These are phyloP conservation scores for Phytophthora ramorum DNA, from an alignment of 352 stramenopile species.

Conservation along the genomic window DNA sequence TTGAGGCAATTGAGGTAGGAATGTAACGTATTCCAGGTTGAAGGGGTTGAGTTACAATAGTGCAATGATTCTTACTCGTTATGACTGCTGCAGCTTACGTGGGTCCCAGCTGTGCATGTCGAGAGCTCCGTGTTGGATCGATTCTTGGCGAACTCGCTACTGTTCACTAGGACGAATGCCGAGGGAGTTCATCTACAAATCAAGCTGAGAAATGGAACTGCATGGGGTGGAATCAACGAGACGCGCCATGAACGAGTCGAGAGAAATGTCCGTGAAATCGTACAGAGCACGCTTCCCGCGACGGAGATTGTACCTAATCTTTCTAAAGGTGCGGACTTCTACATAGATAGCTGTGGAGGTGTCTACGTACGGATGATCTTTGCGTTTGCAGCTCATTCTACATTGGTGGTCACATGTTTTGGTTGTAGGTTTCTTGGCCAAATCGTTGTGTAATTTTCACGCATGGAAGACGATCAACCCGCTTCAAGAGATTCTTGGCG, in stretches of 20 bases:
- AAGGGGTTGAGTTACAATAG: neutral
- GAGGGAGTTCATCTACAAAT: constrained; percentile 54
- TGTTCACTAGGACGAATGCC: constrained; percentile 27
- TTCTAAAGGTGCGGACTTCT: constrained; percentile 23
- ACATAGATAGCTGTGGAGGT: constrained; percentile 4
- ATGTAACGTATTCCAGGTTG: neutral
- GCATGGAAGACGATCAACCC: constrained; percentile 33
- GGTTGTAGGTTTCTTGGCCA: constrained; percentile 48
- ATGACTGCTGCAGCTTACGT: constrained; percentile 39
- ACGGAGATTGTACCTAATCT: constrained; percentile 26
- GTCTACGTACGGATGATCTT: constrained; percentile 6
- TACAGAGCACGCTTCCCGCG: constrained; percentile 33
- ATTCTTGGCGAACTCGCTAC: constrained; percentile 34
- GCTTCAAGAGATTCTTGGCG: constrained; percentile 15
- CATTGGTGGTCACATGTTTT: neutral
- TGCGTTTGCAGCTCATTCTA: neutral
- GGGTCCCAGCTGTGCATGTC: constrained; percentile 26
- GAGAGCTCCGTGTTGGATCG: constrained; percentile 50
- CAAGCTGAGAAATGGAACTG: constrained; percentile 13
- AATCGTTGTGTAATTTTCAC: constrained; percentile 42
- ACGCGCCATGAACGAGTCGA: constrained; percentile 39
- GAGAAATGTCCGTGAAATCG: constrained; percentile 35
- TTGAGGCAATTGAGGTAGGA: constrained; percentile 50
- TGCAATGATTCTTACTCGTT: neutral
- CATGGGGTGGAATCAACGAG: constrained; percentile 19